Evolutionary conservation across 163 green algal genomes (phyloP).

Genomic region (Scenedesmus sp.): DNA sequence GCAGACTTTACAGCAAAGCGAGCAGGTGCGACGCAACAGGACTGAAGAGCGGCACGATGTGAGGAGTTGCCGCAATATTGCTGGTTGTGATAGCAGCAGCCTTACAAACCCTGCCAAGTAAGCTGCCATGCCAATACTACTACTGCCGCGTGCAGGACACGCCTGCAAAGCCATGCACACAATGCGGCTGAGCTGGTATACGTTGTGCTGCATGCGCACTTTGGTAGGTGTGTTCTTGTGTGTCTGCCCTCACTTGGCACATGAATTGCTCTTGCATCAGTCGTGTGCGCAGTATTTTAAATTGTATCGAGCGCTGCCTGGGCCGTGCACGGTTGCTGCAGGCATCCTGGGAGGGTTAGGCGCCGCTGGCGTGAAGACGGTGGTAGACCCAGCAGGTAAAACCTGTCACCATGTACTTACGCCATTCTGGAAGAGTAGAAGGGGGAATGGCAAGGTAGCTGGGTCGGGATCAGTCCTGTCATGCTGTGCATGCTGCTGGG

Average conservation of each 20-base stretch:
- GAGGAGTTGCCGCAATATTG: not conserved
- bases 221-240: too few relatives aligned
- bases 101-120: too few relatives aligned
- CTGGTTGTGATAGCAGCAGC: too few relatives aligned
- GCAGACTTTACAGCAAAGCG: slow-evolving; percentile 44
- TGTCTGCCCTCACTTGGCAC: too few relatives aligned
- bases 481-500: not conserved
- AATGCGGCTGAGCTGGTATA: too few relatives aligned
- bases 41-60: not conserved
- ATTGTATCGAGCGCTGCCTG: not conserved
- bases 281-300: too few relatives aligned
- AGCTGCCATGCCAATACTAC: too few relatives aligned
- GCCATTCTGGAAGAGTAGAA: too few relatives aligned
- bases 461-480: too few relatives aligned
- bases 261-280: too few relatives aligned
- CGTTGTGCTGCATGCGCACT: not conserved
- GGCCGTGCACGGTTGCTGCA: not conserved
- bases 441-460: too few relatives aligned
- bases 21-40: not conserved
- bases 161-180: not conserved
- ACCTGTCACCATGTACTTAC: not conserved
- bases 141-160: not conserved
- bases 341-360: not conserved
- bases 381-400: slow-evolving; percentile 13
- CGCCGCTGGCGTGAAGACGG: not conserved